Conservation (phyloP, 257 asterid species). For the Ophiorrhiza pumila region DNA sequence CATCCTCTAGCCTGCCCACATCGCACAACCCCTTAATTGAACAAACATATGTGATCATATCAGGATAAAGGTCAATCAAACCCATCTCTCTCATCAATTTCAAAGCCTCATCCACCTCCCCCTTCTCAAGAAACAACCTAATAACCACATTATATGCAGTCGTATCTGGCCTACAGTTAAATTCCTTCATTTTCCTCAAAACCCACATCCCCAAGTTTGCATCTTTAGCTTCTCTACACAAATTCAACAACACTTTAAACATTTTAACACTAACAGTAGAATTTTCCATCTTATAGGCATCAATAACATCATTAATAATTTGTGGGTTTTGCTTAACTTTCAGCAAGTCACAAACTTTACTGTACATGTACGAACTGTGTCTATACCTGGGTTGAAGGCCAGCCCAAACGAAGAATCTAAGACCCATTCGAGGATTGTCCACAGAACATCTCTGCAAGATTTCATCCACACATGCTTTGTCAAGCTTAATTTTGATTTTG, state of each 20-base stretch:
- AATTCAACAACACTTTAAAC: conserved; percentile 68
- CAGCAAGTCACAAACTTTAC: conserved; percentile 57
- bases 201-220: conserved; percentile 66
- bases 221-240: conserved; percentile 75
- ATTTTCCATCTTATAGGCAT: conserved; percentile 50
- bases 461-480: conserved; percentile 47
- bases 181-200: conserved; percentile 74
- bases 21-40: conserved; percentile 64
- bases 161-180: conserved; percentile 62
- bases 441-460: conserved; percentile 50
- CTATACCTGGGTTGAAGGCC: conserved; percentile 63
- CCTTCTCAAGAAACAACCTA: conserved; percentile 51
- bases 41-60: conserved; percentile 53
- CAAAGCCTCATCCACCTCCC: conserved; percentile 50
- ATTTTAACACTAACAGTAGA: conserved; percentile 43
- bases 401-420: conserved; percentile 90
- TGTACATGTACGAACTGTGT: conserved; percentile 50
- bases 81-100: conserved; percentile 75
- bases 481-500: conserved; percentile 45
- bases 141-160: conserved; percentile 70
- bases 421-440: conserved; percentile 60
- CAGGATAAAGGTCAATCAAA: conserved; percentile 63
- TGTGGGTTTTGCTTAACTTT: conserved; percentile 44
- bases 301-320: conserved; percentile 44
- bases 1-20: conserved; percentile 64